These are phyloP conservation scores for Pneumocystis wakefieldiae DNA, from an alignment of 1,139 yeast species.

Conservation along the genomic window DNA sequence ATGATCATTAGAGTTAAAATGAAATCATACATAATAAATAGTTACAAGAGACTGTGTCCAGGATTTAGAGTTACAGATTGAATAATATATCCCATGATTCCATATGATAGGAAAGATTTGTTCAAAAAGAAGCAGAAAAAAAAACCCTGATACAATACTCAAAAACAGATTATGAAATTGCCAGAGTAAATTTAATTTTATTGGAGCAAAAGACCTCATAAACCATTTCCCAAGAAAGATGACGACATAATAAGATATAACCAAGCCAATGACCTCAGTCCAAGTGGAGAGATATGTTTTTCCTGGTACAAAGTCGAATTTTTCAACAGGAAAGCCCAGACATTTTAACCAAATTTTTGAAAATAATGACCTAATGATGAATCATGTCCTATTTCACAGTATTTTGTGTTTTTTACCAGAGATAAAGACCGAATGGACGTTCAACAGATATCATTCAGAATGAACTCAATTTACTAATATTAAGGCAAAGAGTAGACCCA, in stretches of 20 bases:
- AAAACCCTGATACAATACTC: constrained; percentile 51
- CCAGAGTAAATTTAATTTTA: constrained; percentile 56
- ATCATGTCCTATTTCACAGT: neutral
- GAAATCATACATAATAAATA: constrained; percentile 40
- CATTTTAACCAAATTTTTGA: constrained; percentile 38
- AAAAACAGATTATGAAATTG: constrained; percentile 70
- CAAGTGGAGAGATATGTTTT: constrained; percentile 37
- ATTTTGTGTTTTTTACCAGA: constrained; percentile 45
- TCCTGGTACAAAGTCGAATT: constrained; percentile 54
- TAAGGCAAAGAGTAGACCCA: neutral
- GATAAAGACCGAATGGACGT: constrained; percentile 74
- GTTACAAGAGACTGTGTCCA: constrained; percentile 79
- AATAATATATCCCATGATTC: constrained; percentile 65
- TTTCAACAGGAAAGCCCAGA: constrained; percentile 46
- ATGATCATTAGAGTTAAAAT: constrained; percentile 23
- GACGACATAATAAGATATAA: constrained; percentile 54
- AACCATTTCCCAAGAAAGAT: constrained; percentile 71
- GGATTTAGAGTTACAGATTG: constrained; percentile 65
- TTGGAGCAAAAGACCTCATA: constrained; percentile 42
- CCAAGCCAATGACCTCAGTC: constrained; percentile 45
- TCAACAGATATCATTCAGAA: constrained; percentile 44
- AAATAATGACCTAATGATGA: constrained; percentile 31
- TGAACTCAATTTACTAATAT: neutral
- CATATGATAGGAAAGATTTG: constrained; percentile 72
- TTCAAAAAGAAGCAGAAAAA: constrained; percentile 60